These are phyloP conservation scores for Fusarium aywerte DNA, from an alignment of 2,329 filamentous ascomycete genomes.

Conservation along the genomic window DNA sequence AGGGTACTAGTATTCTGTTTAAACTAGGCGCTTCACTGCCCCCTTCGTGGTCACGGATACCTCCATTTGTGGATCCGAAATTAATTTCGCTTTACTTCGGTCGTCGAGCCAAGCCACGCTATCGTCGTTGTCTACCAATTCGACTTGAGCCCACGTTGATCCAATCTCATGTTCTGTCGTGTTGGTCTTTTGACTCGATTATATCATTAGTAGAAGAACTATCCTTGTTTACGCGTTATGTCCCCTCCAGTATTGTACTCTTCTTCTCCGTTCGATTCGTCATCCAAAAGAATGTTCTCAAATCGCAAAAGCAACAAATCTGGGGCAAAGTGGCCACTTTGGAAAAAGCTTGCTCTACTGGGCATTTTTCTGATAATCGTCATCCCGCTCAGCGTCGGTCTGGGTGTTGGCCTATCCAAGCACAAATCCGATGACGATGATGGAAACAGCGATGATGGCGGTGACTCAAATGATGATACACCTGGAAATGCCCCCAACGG, in stretches of 20 bases:
- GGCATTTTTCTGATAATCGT: neutral
- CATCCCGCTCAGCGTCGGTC: neutral
- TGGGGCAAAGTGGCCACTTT: neutral
- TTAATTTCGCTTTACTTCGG: neutral
- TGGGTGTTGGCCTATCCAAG: neutral
- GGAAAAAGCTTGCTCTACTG: neutral
- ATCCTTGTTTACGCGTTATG: neutral
- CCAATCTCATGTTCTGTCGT: neutral
- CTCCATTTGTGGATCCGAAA: neutral
- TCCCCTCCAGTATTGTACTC: neutral
- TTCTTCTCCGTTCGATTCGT: neutral
- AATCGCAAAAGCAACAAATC: neutral
- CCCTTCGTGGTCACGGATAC: neutral
- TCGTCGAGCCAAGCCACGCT: neutral
- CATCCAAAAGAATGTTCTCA: neutral
- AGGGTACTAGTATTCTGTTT: too few species aligned
- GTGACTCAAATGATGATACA: neutral
- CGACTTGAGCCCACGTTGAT: too few species aligned
- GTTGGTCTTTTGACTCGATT: neutral
- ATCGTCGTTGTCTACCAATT: neutral
- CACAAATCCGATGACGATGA: neutral
- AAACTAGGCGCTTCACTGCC: too few species aligned
- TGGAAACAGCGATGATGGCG: neutral
- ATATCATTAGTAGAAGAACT: neutral
- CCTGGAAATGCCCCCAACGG: constrained; percentile 8